Base-by-base conservation (phyloP, 352 stramenopile genomes). In the Aphanomyces stellatus region DNA sequence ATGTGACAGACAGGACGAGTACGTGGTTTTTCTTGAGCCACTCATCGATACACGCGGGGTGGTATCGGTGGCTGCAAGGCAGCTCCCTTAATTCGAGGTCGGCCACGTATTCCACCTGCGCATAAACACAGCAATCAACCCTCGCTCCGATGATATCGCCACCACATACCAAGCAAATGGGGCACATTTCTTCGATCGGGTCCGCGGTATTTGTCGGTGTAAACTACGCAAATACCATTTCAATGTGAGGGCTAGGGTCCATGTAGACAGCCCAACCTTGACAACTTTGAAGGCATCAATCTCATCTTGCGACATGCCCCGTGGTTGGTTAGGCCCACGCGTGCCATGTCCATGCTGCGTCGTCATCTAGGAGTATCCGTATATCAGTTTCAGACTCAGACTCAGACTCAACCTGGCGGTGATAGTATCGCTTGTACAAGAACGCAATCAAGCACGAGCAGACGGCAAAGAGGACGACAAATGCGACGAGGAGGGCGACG, bases 11-110 rank as follows among this genome's bases (percentile, higher is more conserved):
- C n/a, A n/a, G n/a, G n/a, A n/a, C n/a, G n/a, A n/a, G 7, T 33
- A 67, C 60, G 11, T 67, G 60, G 28, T 67, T 46, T 28, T 67
- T 49, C 5, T 42, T 19, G 22, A 67, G 60, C 60, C 60, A 67
- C 17, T 49, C 48, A 13, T 42, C 46, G 17, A 67, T 67, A 33
- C 60, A 67, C 8, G 24, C 19, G 19, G 28, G 40, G 41, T 56
- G 46, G 31, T 42, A 59, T 1, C n/a, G 49, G 28, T 67, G 60
- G 19, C 11, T 41, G 42, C 60, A 56, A 11, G 48, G 40, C 28
- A 67, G 60, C 8, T 41, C 3, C 22, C 22, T 35, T n/a, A 67
- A 59, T 24, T 40, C 48, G 19, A 49, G n/a, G 25, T n/a, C 34
- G 19, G 40, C 1, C n/a, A 25, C 27, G 4, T 57, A 56, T 2